Percentiles rank a stretch among this genome's conserved stretches.
phyloP scores from a whole-genome alignment of 371 early-diverging fungal genomes.

The Mortierella sp. region DNA sequence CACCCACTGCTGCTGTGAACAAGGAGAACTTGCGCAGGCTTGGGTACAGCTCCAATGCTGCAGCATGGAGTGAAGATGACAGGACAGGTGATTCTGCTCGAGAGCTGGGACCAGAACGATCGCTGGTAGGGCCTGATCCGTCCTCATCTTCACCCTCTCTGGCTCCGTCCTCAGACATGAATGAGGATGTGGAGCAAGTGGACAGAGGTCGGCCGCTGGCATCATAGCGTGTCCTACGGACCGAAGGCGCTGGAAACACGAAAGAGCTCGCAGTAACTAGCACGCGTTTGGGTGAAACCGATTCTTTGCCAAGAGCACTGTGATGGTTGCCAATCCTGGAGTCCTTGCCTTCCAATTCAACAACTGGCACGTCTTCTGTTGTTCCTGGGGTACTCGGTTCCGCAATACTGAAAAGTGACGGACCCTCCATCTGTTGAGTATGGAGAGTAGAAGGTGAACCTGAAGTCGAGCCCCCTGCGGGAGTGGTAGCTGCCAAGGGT shows the following conservation, averaged over 20 bases:
- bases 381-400: no score
- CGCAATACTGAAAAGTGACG: background rate
- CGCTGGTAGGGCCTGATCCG: background rate
- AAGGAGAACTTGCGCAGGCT: constrained; percentile 46
- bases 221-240: background rate
- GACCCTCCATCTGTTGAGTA: background rate
- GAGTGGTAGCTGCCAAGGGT: constrained; percentile 12
- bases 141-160: background rate
- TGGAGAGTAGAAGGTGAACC: background rate
- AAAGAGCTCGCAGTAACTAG: constrained; percentile 6
- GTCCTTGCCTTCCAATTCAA: background rate
- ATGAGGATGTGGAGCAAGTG: background rate
- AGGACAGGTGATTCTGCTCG: constrained; percentile 16
- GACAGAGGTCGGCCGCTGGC: background rate
- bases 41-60: constrained; percentile 39
- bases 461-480: constrained; percentile 7
- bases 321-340: background rate
- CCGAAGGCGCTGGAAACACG: constrained; percentile 28
- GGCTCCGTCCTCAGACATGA: background rate
- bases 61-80: constrained; percentile 24
- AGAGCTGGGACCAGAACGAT: constrained; percentile 8
- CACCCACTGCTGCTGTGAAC: constrained; percentile 36
- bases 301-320: background rate
- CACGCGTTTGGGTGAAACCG: background rate
- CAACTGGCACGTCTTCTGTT: no score